Evolutionary conservation across 768 basidiomycete species (phyloP).

Genomic region (Leucocoprinus leucothites): DNA sequence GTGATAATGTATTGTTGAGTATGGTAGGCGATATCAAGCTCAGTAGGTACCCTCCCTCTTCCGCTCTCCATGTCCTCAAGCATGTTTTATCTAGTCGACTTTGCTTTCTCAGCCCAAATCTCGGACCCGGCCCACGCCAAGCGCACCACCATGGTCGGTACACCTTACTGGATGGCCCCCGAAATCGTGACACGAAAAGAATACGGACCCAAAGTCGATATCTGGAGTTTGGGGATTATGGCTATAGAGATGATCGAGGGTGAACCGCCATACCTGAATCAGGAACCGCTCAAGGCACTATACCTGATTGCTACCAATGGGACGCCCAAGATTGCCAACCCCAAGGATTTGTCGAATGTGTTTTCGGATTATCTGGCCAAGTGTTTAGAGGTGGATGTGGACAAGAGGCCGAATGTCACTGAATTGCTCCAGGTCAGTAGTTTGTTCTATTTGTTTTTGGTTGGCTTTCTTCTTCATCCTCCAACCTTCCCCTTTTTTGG

Average conservation of each 20-base stretch:
- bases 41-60: slow-evolving; percentile 67
- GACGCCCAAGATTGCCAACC: slow-evolving; percentile 94
- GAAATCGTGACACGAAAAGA: slow-evolving; percentile 97
- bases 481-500: too few relatives aligned
- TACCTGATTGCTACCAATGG: slow-evolving; percentile 98
- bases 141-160: slow-evolving; percentile 97
- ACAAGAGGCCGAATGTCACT: slow-evolving; percentile 86
- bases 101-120: slow-evolving; percentile 94
- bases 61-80: not conserved
- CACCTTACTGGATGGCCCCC: slow-evolving; percentile 98
- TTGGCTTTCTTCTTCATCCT: too few relatives aligned
- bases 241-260: slow-evolving; percentile 99
- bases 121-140: slow-evolving; percentile 99
- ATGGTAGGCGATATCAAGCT: slow-evolving; percentile 94
- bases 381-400: slow-evolving; percentile 91
- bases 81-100: slow-evolving; percentile 56
- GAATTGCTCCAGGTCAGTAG: slow-evolving; percentile 67
- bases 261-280: slow-evolving; percentile 93
- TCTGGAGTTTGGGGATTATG: slow-evolving; percentile 98
- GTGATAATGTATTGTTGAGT: slow-evolving; percentile 92
- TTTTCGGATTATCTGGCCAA: slow-evolving; percentile 90
- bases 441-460: not conserved
- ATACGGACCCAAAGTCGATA: slow-evolving; percentile 95
- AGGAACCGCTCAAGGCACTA: slow-evolving; percentile 93
- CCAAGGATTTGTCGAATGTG: slow-evolving; percentile 62